Evolutionary conservation across 148 eudicot species (phyloP).

Genomic region (Rhododendron griersonianum): DNA sequence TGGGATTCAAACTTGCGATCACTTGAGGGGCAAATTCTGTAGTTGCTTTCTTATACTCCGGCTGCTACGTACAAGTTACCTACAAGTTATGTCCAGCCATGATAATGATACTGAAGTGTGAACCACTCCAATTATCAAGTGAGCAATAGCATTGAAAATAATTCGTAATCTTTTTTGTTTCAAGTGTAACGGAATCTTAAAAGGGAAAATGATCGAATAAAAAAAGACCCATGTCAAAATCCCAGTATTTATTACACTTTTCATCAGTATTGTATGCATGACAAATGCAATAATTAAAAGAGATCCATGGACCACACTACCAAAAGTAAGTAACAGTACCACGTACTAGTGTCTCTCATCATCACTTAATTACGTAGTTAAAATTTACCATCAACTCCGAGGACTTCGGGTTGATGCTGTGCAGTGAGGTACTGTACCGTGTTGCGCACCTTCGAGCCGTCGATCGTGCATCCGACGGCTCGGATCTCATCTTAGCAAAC

Average conservation of each 20-base stretch:
- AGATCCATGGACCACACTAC: not conserved
- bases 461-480: too few relatives aligned
- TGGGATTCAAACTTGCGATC: too few relatives aligned
- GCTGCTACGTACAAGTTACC: not conserved
- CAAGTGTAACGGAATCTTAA: not conserved
- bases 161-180: not conserved
- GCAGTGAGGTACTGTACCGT: too few relatives aligned
- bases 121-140: slow-evolving; percentile 8
- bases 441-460: too few relatives aligned
- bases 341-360: not conserved
- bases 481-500: too few relatives aligned
- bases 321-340: not conserved
- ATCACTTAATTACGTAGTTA: not conserved
- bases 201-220: not conserved
- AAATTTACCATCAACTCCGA: not conserved
- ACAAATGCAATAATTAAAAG: not conserved
- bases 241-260: not conserved
- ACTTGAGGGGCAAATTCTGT: too few relatives aligned
- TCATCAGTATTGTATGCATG: not conserved
- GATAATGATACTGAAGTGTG: not conserved
- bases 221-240: not conserved
- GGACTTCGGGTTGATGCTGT: too few relatives aligned
- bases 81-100: not conserved
- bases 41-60: too few relatives aligned
- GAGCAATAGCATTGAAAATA: not conserved